These are phyloP conservation scores for Barnettozyma siamensis DNA, from an alignment of 805 yeast genomes.

Conservation along the genomic window DNA sequence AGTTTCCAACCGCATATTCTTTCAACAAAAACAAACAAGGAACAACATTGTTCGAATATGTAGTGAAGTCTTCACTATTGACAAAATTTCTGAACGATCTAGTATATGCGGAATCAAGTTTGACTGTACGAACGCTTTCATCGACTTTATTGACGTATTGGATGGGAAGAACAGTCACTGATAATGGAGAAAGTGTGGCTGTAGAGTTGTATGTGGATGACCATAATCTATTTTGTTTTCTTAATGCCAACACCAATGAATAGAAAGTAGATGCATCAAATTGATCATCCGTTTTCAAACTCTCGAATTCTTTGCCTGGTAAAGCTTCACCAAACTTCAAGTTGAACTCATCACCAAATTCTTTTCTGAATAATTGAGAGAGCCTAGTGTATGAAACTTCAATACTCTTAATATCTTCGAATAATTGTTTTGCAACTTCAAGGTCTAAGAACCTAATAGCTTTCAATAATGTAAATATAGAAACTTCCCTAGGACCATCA, in stretches of 20 bases:
- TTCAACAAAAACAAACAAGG: slow-evolving; percentile 42
- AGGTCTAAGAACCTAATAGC: slow-evolving; percentile 32
- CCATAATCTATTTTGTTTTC: slow-evolving; percentile 46
- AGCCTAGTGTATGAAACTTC: slow-evolving; percentile 25
- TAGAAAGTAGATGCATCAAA: slow-evolving; percentile 29
- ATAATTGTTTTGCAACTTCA: slow-evolving; percentile 16
- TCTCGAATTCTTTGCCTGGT: slow-evolving; percentile 18
- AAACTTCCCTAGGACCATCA: slow-evolving; percentile 35
- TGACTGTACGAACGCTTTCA: slow-evolving; percentile 25
- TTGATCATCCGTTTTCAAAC: not conserved
- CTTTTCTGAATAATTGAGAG: slow-evolving; percentile 11
- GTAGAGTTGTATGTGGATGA: slow-evolving; percentile 27
- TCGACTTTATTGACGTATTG: slow-evolving; percentile 30
- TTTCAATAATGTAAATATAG: slow-evolving; percentile 33
- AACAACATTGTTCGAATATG: slow-evolving; percentile 18
- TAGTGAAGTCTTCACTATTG: slow-evolving; percentile 2
- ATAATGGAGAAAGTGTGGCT: slow-evolving; percentile 33
- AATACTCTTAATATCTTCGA: slow-evolving; percentile 12
- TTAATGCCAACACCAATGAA: slow-evolving; percentile 44
- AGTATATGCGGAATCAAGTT: slow-evolving; percentile 23
- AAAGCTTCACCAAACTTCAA: slow-evolving; percentile 14
- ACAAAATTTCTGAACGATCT: slow-evolving; percentile 23
- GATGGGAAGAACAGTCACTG: slow-evolving; percentile 40
- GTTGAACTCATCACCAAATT: slow-evolving; percentile 25
- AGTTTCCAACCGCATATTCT: slow-evolving; percentile 51